Conservation (phyloP, 805 yeast genomes). For the Teunomyces tritomae region DNA sequence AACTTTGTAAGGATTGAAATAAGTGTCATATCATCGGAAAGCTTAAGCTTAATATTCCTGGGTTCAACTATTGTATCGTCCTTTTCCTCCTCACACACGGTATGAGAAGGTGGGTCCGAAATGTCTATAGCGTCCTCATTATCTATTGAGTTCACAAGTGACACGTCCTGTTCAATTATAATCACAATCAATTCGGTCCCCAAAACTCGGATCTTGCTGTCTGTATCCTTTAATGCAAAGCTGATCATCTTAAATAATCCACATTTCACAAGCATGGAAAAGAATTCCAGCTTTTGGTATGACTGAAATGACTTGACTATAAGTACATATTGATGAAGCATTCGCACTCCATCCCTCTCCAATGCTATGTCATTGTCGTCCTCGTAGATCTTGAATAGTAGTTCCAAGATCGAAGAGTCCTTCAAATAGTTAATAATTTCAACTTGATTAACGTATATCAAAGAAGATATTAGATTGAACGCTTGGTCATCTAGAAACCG, state of each 20-base stretch:
- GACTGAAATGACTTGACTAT: conserved; percentile 68
- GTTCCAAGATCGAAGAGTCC: conserved; percentile 48
- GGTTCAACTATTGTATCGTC: conserved; percentile 13
- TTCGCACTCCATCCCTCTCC: conserved; percentile 66
- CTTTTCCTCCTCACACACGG: conserved; percentile 11
- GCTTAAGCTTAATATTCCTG: conserved; percentile 24
- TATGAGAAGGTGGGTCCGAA: conserved; percentile 5
- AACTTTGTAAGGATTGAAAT: conserved; percentile 55
- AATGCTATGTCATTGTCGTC: conserved; percentile 7
- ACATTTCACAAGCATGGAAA: conserved; percentile 55
- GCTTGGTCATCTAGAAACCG: conserved; percentile 80
- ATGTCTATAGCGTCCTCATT: conserved; percentile 5
- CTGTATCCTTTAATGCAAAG: conserved; percentile 62
- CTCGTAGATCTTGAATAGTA: conserved; percentile 59
- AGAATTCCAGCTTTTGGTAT: conserved; percentile 63
- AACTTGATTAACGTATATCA: conserved; percentile 68
- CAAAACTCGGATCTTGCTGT: conserved; percentile 51
- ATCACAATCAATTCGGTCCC: conserved; percentile 81
- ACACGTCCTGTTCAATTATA: conserved; percentile 80
- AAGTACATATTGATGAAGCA: conserved; percentile 75
- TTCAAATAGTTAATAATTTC: conserved; percentile 61
- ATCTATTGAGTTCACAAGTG: conserved; percentile 38
- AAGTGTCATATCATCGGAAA: conserved; percentile 59
- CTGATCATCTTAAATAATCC: conserved; percentile 71
- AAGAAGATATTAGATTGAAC: conserved; percentile 59